Evolutionary conservation across 805 yeast species (phyloP), one percentile per base, ranked within the genome.

Genomic region (Huiozyma naganishii): DNA sequence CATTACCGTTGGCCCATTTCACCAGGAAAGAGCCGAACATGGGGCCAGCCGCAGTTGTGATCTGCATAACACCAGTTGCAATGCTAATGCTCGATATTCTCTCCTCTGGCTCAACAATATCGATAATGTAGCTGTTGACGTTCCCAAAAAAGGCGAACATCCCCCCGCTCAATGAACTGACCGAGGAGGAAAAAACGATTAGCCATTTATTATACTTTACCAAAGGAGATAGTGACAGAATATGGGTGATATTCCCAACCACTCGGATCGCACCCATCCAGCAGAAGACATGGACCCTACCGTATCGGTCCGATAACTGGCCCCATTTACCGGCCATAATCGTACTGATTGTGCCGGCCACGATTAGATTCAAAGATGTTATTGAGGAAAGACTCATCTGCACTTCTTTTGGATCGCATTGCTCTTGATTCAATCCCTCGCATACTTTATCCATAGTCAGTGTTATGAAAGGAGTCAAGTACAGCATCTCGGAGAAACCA

Each of bases 41-140:
- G 0, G 94, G 92, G 1, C 90, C 92, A 7, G 72, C 9, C 1
- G 81, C 80, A 50, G 77, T 53, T 0, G 88, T 83, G 4, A 72
- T 66, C 52, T 74, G 80, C 41, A 82, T 61, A 12, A 74, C 61
- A 8, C 89, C 84, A 56, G 73, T 67, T 27, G 74, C 64, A 29
- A 76, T 63, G 9, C 89, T 85, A 50, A 84, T 65, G 17, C 72
- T 67, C 42, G 73, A 70, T 27, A 77, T 72, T 48, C 95, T 65
- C 44, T 74, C 69, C 32, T 67, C 70, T 1, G 84, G 73, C 17
- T 78, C 80, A 6, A 79, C 79, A 35, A 85, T 77, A 63, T 87
- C 95, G 4, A 86, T 69, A 12, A 83, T 70, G 55, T 85, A 87
- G 47, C 89, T 76, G 55, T 80, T 80, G 9, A 77, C 65, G 29